phyloP scores from a whole-genome alignment of 2,329 filamentous ascomycete species.

The Fusarium coffeatum region DNA sequence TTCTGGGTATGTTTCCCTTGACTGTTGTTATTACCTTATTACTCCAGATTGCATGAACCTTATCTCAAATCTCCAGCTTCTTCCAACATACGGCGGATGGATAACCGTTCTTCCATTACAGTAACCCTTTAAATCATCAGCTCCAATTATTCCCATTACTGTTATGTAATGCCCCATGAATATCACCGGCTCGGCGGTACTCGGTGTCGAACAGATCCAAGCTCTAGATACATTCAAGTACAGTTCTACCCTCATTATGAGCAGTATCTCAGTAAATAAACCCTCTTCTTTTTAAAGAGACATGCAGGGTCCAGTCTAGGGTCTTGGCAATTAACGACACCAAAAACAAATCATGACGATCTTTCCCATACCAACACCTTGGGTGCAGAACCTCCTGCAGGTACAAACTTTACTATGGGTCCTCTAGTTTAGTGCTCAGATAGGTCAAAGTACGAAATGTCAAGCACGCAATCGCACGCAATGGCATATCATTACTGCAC shows the following conservation, averaged over 20 bases:
- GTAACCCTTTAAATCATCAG: not conserved
- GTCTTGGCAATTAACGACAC: not conserved
- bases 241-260: not conserved
- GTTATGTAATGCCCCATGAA: constrained; percentile 19
- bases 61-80: not conserved
- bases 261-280: not conserved
- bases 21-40: not conserved
- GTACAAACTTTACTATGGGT: constrained; percentile 13
- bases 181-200: constrained; percentile 17
- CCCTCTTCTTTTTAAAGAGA: not conserved
- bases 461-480: constrained; percentile 32
- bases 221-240: not conserved
- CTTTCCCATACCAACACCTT: not conserved
- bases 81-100: not conserved
- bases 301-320: not conserved
- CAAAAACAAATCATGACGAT: not conserved
- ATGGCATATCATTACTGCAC: not conserved
- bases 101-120: not conserved
- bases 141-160: constrained; percentile 12
- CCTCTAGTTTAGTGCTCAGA: constrained; percentile 2
- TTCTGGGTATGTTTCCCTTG: not conserved
- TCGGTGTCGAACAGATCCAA: not conserved
- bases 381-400: constrained; percentile 5
- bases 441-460: not conserved
- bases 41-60: not conserved